Evolutionary conservation across 768 basidiomycete genomes (phyloP), one percentile per base, ranked within the genome.

Genomic region (Tephrocybe rancida): DNA sequence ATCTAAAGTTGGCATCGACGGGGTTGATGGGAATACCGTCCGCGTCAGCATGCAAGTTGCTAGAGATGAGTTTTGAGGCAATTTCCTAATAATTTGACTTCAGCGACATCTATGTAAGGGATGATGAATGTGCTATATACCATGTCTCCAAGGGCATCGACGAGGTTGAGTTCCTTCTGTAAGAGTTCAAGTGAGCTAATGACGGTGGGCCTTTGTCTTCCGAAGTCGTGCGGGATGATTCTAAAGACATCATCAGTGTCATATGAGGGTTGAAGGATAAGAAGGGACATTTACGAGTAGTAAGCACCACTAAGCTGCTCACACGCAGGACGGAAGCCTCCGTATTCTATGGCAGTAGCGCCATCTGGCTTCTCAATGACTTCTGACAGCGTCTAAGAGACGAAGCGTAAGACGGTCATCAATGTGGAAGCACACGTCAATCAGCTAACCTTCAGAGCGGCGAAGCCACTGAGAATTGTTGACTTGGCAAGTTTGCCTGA

Each of bases 121-220:
- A 47, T 19, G 10, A 7, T 35, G 21, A 32, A 9, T 9, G 24
- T n/a, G n/a, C n/a, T n/a, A n/a, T n/a, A 10, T 56, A 79, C 81
- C 84, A 86, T 85, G 61, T 86, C 83, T 2, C 83, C 82, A 21
- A 86, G 75, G 18, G 83, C 81, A 56, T 85, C 84, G 14, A 85
- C 82, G 19, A 84, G 76, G n/a, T 83, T 81, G 37, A 85, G 74
- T 70, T 85, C 83, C 64, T 61, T 74, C 61, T 84, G 80, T 55
- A 86, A 64, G 10, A 65, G 43, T 22, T 34, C 34, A 0, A 21
- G 55, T 43, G 67, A 49, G 44, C 58, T 67, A 50, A 86, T 85
- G 26, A 75, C 64, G 7, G 58, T 67, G 1, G 83, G 83, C 41
- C 78, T 65, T 21, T 62, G 67, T 30, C 81, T 70, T 19, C 83